Evolutionary conservation across 768 basidiomycete genomes (phyloP).

Genomic region (Lepiota brunneoincarnata): DNA sequence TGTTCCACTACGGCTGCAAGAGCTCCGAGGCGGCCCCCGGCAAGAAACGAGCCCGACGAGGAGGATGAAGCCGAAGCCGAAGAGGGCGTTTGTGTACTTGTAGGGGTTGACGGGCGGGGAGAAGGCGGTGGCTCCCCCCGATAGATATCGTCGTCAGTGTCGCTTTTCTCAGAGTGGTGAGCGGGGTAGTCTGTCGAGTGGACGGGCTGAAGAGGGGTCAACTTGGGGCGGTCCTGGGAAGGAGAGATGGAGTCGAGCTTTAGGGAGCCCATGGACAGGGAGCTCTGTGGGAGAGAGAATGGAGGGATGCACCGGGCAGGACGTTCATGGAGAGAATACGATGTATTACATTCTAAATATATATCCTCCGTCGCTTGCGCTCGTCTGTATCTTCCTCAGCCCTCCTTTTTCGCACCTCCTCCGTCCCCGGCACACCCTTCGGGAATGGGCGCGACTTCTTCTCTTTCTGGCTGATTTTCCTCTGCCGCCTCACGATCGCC

Average conservation of each 20-base stretch:
- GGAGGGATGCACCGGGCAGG: background rate
- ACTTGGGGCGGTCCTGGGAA: background rate
- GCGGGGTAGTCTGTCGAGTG: constrained; percentile 8
- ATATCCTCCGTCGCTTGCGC: constrained; percentile 14
- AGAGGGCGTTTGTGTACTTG: constrained; percentile 33
- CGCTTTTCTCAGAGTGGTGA: constrained; percentile 17
- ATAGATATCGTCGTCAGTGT: constrained; percentile 52
- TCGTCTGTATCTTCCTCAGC: constrained; percentile 10
- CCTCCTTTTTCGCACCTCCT: constrained; percentile 8
- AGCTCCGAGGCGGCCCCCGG: constrained; percentile 43
- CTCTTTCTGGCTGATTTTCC: constrained; percentile 85
- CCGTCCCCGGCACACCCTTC: constrained; percentile 19
- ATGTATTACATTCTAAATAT: background rate
- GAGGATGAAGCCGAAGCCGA: constrained; percentile 41
- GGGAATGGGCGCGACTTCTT: constrained; percentile 77
- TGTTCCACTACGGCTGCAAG: constrained; percentile 64
- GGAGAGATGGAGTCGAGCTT: background rate
- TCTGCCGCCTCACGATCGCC: constrained; percentile 86
- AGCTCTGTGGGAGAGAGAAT: background rate
- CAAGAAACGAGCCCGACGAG: constrained; percentile 34
- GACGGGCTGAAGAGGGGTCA: constrained; percentile 14
- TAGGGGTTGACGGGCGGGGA: constrained; percentile 22
- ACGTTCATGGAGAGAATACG: constrained; percentile 2
- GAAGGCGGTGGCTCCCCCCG: constrained; percentile 46
- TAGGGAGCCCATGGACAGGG: constrained; percentile 6